phyloP scores from a whole-genome alignment of 2,329 filamentous ascomycete species.

The Cercospora berteroae region DNA sequence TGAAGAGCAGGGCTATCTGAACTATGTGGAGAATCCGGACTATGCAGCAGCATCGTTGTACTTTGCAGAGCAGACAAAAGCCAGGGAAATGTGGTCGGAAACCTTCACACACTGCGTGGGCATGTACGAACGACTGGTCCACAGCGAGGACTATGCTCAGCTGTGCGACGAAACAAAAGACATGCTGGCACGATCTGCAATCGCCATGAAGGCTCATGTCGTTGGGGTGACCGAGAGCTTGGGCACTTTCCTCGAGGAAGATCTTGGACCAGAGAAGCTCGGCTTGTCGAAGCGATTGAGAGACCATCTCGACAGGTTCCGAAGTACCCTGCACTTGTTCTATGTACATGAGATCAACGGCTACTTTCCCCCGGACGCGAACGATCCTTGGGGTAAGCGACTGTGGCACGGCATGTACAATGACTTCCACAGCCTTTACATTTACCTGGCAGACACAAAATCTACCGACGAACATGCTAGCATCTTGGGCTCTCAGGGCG shows the following conservation, averaged over 20 bases:
- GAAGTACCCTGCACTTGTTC: conserved; percentile 64
- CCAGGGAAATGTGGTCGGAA: conserved; percentile 66
- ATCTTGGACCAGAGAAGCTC: conserved; percentile 65
- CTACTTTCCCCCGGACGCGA: conserved; percentile 65
- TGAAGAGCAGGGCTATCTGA: conserved; percentile 66
- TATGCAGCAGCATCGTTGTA: conserved; percentile 67
- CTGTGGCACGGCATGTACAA: conserved; percentile 61
- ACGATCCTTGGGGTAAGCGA: conserved; percentile 55
- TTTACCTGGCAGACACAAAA: conserved; percentile 65
- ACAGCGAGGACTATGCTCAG: conserved; percentile 62
- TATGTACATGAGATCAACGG: conserved; percentile 64
- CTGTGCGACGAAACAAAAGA: conserved; percentile 54
- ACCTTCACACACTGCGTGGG: conserved; percentile 77
- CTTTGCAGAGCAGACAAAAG: conserved; percentile 64
- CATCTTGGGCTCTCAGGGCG: conserved; percentile 53
- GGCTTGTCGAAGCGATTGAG: conserved; percentile 61
- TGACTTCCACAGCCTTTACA: conserved; percentile 70
- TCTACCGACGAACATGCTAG: conserved; percentile 38
- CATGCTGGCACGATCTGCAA: conserved; percentile 61
- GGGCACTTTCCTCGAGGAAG: conserved; percentile 67
- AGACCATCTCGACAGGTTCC: conserved; percentile 70
- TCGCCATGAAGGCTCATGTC: conserved; percentile 66
- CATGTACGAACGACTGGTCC: conserved; percentile 63
- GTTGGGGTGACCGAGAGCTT: conserved; percentile 59
- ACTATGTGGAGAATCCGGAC: conserved; percentile 63